phyloP scores from a whole-genome alignment of 768 basidiomycete genomes.

The Lactarius sp. region DNA sequence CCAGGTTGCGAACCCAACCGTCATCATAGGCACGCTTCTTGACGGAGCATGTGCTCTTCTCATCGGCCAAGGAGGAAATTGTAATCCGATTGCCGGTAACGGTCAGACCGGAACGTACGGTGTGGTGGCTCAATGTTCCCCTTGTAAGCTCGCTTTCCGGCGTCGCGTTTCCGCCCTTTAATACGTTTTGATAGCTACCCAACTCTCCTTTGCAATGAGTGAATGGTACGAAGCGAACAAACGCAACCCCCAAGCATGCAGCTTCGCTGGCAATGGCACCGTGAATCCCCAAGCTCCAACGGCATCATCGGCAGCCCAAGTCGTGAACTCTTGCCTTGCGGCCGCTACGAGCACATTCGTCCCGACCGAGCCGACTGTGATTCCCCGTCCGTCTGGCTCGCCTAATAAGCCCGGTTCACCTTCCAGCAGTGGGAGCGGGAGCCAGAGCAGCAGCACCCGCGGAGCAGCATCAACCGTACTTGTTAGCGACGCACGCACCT shows the following conservation, averaged over 20 bases:
- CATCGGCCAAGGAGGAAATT: constrained; percentile 54
- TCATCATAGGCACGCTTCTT: constrained; percentile 54
- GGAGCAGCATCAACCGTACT: constrained; percentile 28
- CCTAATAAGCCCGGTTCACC: not conserved
- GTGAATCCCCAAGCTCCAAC: constrained; percentile 55
- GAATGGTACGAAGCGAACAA: constrained; percentile 64
- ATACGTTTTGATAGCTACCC: constrained; percentile 46
- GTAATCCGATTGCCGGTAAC: constrained; percentile 64
- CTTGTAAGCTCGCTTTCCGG: constrained; percentile 41
- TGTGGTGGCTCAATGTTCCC: constrained; percentile 69
- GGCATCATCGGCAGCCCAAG: constrained; percentile 46
- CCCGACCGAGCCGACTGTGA: constrained; percentile 45
- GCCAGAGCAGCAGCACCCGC: constrained; percentile 29
- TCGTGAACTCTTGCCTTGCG: constrained; percentile 62
- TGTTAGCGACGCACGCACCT: constrained; percentile 31
- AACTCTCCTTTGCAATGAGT: constrained; percentile 80
- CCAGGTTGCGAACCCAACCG: constrained; percentile 52
- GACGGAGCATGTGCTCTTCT: constrained; percentile 67
- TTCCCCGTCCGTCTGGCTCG: not conserved
- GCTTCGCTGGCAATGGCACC: constrained; percentile 82
- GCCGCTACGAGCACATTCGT: constrained; percentile 59
- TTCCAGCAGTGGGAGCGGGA: constrained; percentile 25
- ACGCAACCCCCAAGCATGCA: constrained; percentile 58
- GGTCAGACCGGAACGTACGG: constrained; percentile 78
- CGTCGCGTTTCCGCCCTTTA: constrained; percentile 8